Base-by-base conservation (phyloP, 1,139 yeast species). In the Candida sp. region DNA sequence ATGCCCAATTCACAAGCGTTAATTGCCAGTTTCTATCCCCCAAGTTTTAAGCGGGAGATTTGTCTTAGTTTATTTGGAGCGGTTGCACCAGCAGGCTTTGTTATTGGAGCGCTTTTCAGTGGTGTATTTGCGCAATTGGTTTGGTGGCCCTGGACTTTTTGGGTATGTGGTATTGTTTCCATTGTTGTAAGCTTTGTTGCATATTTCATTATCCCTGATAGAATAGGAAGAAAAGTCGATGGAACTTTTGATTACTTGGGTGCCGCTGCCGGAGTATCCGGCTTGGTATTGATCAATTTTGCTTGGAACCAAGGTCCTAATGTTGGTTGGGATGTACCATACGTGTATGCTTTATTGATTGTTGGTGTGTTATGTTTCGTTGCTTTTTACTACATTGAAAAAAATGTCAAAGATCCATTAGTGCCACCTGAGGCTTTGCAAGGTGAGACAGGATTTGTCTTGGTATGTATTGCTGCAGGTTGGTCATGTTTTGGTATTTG, bases 251-350 rank as follows among this genome's bases (percentile, higher is more conserved):
- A 82, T 59, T 70, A 64, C 51, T 53, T 56, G 39, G 84, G 85
- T 1, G 66, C 77, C 1, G 29, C 70, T 0, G 49, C 65, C 3
- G 83, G 83, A 5, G 73, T 80, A 3, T 40, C 60, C 11, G 83
- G 82, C 0, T 57, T 81, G 39, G 64, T 80, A 2, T 59, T 79
- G 36, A 66, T 79, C 48, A 77, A 78, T 51, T 72, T 80, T 49
- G 75, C 84, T 1, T 79, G 82, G 73, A 81, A 81, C 51, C 83
- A 82, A 52, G 87, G 82, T 6, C 84, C 87, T 0, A 72, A 70
- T 25, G 77, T 74, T 3, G 85, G 83, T 5, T 81, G 86, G 84
- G 57, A 65, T 3, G 55, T 43, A 3, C 72, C 74, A 0, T 79
- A 79, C 48, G 77, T 75, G 4, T 79, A 78, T 49, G 66, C 71